Conservation (phyloP, 148 eudicot genomes). For the Dysphania ambrosioides region DNA sequence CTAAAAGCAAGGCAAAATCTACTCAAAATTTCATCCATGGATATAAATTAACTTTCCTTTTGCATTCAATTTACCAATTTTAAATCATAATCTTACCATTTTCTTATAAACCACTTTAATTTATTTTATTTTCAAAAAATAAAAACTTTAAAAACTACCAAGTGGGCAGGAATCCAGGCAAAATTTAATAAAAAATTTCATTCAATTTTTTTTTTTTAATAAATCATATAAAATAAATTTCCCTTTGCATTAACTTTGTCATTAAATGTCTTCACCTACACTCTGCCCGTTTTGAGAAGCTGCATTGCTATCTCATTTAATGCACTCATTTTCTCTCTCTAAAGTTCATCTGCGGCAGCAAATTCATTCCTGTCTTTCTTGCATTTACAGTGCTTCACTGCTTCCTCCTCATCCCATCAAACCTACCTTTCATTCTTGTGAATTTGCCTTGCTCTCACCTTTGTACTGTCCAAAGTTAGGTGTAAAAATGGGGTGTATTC, state of each 20-base stretch:
- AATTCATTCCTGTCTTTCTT: conserved; percentile 23
- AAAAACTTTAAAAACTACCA: too few relatives aligned
- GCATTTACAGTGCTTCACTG: conserved; percentile 27
- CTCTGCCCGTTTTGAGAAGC: conserved; percentile 44
- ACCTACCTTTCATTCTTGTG: conserved; percentile 26
- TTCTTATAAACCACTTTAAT: too few relatives aligned
- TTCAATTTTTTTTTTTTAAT: too few relatives aligned
- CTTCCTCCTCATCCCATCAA: conserved; percentile 10
- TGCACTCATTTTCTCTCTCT: conserved; percentile 29
- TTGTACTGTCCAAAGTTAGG: too few relatives aligned
- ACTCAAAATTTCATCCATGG: too few relatives aligned
- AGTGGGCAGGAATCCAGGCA: too few relatives aligned
- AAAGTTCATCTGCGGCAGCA: conserved; percentile 26
- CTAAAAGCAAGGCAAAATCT: too few relatives aligned
- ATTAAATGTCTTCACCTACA: conserved; percentile 78
- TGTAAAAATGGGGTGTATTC: conserved; percentile 12
- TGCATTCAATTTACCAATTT: too few relatives aligned
- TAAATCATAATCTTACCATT: too few relatives aligned
- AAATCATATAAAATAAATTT: conserved; percentile 10
- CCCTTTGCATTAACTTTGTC: conserved; percentile 53
- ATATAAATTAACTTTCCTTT: too few relatives aligned
- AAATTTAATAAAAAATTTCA: too few relatives aligned
- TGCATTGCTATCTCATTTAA: conserved; percentile 35
- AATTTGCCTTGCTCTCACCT: conserved; percentile 7
- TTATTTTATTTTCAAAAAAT: too few relatives aligned